Evolutionary conservation across 192 early-diverging fungal genomes (phyloP).

Genomic region (Backusella morwellensis): DNA sequence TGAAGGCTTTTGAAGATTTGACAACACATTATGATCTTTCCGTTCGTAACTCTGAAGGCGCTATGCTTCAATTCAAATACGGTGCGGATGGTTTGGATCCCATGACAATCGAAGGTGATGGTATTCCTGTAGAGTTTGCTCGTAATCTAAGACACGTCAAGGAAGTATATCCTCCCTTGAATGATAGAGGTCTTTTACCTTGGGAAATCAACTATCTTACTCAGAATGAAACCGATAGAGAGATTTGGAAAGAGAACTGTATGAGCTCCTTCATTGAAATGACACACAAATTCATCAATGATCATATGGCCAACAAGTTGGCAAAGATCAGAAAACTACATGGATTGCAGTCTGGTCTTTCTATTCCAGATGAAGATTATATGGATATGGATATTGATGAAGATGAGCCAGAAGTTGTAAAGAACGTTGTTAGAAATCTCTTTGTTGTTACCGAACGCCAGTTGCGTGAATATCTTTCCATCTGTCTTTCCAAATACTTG

Average conservation of each 20-base stretch:
- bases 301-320: constrained; percentile 55
- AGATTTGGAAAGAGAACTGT: constrained; percentile 51
- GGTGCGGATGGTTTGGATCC: constrained; percentile 98
- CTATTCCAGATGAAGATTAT: constrained; percentile 53
- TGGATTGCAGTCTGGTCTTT: constrained; percentile 49
- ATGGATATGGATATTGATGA: constrained; percentile 53
- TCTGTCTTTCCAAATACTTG: constrained; percentile 82
- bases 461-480: constrained; percentile 70
- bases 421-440: constrained; percentile 60
- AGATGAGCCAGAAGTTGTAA: constrained; percentile 39
- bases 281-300: constrained; percentile 56
- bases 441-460: constrained; percentile 72
- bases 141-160: constrained; percentile 74
- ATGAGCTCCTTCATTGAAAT: constrained; percentile 63
- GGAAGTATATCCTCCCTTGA: constrained; percentile 15
- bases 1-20: constrained; percentile 98
- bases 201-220: constrained; percentile 58
- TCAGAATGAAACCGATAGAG: constrained; percentile 46
- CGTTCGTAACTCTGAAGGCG: constrained; percentile 89
- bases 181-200: constrained; percentile 50
- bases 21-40: constrained; percentile 93
- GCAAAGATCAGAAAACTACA: constrained; percentile 52
- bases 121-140: constrained; percentile 83
- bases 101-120: constrained; percentile 86
- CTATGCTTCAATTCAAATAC: constrained; percentile 91